Evolutionary conservation across 2,329 filamentous ascomycete genomes (phyloP).

Genomic region (Xylaria multiplex): DNA sequence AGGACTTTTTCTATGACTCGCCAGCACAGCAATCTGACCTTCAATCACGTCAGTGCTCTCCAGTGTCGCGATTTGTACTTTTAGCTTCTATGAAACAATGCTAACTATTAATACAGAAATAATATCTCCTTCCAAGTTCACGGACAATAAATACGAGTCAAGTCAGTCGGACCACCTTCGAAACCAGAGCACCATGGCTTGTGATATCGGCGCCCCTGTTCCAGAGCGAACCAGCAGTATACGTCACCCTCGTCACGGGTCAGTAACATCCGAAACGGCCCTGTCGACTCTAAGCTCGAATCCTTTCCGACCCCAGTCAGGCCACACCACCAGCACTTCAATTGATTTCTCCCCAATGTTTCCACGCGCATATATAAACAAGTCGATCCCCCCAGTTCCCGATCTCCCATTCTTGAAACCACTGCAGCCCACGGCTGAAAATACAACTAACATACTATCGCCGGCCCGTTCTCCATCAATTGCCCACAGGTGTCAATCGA

Average conservation of each 20-base stretch:
- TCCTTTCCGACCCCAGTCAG: constrained; percentile 54
- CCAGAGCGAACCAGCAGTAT: constrained; percentile 52
- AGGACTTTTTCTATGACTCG: constrained; percentile 37
- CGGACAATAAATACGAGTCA: constrained; percentile 30
- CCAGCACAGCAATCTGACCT: constrained; percentile 35
- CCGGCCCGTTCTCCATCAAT: constrained; percentile 25
- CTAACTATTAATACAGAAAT: constrained; percentile 39
- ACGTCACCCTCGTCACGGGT: constrained; percentile 55
- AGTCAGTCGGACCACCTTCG: constrained; percentile 37
- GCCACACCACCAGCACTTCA: constrained; percentile 58
- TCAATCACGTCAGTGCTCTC: constrained; percentile 42
- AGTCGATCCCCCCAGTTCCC: constrained; percentile 32
- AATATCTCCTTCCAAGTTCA: constrained; percentile 25
- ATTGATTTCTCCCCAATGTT: constrained; percentile 51
- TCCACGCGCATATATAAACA: constrained; percentile 34
- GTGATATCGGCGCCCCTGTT: constrained; percentile 52
- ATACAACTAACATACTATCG: constrained; percentile 14
- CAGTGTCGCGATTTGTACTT: constrained; percentile 27
- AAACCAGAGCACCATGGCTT: constrained; percentile 44
- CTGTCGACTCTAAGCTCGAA: constrained; percentile 56
- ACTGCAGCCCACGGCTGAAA: constrained; percentile 7
- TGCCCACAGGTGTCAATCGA: constrained; percentile 17
- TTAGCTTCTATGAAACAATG: constrained; percentile 3
- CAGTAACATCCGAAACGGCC: constrained; percentile 55
- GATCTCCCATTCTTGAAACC: constrained; percentile 29